Conservation (phyloP, 202 grass and related monocot species). For the Digitaria exilis region DNA sequence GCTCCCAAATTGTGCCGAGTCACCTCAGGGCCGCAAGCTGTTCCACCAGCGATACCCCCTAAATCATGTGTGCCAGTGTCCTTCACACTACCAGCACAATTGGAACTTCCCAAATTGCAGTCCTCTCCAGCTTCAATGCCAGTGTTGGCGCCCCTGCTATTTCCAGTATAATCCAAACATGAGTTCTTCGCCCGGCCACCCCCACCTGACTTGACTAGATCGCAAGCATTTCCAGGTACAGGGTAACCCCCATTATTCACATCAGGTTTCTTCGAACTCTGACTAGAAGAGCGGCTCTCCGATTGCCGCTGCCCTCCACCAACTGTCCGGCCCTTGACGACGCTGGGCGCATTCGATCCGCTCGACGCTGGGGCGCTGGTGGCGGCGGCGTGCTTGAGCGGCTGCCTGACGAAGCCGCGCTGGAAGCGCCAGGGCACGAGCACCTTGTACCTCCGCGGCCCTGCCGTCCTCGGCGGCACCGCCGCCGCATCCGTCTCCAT, state of each 20-base stretch:
- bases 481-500: slow-evolving; percentile 18
- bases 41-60: not conserved
- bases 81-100: not conserved
- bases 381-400: slow-evolving; percentile 18
- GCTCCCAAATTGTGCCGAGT: slow-evolving; percentile 6
- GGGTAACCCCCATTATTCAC: not conserved
- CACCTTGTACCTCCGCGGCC: slow-evolving; percentile 46
- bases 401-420: slow-evolving; percentile 44
- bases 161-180: not conserved
- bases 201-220: not conserved
- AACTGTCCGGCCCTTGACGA: not conserved
- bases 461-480: slow-evolving; percentile 5
- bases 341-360: slow-evolving; percentile 1
- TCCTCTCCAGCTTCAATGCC: not conserved
- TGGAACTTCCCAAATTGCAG: slow-evolving; percentile 15
- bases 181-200: not conserved
- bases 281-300: not conserved
- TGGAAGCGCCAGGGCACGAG: slow-evolving; percentile 66
- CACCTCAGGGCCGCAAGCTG: slow-evolving; percentile 6
- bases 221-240: not conserved
- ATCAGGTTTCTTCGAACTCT: slow-evolving; percentile 16
- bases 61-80: not conserved
- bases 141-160: not conserved
- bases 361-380: not conserved
- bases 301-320: not conserved